phyloP scores from a whole-genome alignment of 768 basidiomycete genomes.

The Panaeolus papilionaceus region DNA sequence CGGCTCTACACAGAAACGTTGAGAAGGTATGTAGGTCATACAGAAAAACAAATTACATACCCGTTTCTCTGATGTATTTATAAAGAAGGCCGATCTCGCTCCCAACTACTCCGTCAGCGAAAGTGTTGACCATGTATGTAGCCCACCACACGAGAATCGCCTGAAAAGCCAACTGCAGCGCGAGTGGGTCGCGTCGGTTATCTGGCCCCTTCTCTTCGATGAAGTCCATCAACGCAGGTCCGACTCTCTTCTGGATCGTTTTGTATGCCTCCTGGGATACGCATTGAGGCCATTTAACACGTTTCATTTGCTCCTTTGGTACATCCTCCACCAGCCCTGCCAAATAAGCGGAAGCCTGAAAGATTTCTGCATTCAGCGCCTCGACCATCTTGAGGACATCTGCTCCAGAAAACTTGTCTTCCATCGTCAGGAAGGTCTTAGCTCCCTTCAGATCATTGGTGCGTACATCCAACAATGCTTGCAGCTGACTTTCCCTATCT shows the following conservation, averaged over 20 bases:
- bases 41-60: slow-evolving; percentile 4
- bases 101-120: slow-evolving; percentile 15
- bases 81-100: slow-evolving; percentile 20
- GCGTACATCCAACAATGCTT: slow-evolving; percentile 42
- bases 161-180: slow-evolving; percentile 31
- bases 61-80: slow-evolving; percentile 22
- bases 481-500: slow-evolving; percentile 22
- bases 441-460: slow-evolving; percentile 54
- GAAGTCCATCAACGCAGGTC: slow-evolving; percentile 24
- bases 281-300: background rate
- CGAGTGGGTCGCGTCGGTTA: slow-evolving; percentile 27
- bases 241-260: slow-evolving; percentile 35
- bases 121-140: slow-evolving; percentile 14
- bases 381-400: slow-evolving; percentile 51
- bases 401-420: slow-evolving; percentile 49
- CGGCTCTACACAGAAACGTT: slow-evolving; percentile 36
- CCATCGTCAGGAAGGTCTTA: slow-evolving; percentile 49
- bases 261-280: slow-evolving; percentile 18
- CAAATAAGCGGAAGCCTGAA: slow-evolving; percentile 53
- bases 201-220: slow-evolving; percentile 23
- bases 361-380: slow-evolving; percentile 54
- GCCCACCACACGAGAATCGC: slow-evolving; percentile 24
- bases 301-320: slow-evolving; percentile 14
- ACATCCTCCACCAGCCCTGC: slow-evolving; percentile 43
- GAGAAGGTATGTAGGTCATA: background rate